phyloP scores from a whole-genome alignment of 2,329 filamentous ascomycete species.

The Arachnopeziza araneosa region DNA sequence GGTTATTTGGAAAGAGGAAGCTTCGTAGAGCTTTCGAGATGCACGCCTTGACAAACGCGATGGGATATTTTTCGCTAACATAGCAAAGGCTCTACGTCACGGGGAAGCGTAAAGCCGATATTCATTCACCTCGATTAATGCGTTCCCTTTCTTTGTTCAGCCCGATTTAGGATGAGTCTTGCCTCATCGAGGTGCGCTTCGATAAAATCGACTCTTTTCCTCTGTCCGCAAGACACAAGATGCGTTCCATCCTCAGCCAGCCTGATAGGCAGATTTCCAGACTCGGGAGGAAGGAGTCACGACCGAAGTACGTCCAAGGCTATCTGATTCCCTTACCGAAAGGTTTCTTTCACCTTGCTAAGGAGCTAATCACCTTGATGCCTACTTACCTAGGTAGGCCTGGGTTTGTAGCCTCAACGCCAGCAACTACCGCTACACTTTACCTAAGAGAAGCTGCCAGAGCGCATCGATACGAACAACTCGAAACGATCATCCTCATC shows the following conservation, averaged over 20 bases:
- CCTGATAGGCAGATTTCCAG: neutral
- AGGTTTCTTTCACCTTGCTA: neutral
- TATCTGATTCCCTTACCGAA: neutral
- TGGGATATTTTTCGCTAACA: neutral
- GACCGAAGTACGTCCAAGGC: neutral
- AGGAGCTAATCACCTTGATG: neutral
- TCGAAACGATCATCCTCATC: no score
- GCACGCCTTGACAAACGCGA: neutral
- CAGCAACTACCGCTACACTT: neutral
- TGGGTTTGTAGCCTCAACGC: no score
- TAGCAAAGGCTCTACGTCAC: slow-evolving; percentile 3
- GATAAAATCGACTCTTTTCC: no score
- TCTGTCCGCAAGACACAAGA: no score
- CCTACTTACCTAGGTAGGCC: neutral
- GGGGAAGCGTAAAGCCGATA: neutral
- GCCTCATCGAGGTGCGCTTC: no score
- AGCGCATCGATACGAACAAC: no score
- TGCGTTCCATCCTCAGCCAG: neutral
- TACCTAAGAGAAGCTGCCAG: neutral
- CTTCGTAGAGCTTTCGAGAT: slow-evolving; percentile 5
- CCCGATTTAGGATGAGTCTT: no score
- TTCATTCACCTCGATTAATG: no score
- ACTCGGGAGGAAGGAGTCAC: neutral
- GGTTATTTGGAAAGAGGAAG: slow-evolving; percentile 7
- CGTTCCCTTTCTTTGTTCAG: no score